phyloP scores from a whole-genome alignment of 140 eudicot genomes.

The Bidens hawaiensis region DNA sequence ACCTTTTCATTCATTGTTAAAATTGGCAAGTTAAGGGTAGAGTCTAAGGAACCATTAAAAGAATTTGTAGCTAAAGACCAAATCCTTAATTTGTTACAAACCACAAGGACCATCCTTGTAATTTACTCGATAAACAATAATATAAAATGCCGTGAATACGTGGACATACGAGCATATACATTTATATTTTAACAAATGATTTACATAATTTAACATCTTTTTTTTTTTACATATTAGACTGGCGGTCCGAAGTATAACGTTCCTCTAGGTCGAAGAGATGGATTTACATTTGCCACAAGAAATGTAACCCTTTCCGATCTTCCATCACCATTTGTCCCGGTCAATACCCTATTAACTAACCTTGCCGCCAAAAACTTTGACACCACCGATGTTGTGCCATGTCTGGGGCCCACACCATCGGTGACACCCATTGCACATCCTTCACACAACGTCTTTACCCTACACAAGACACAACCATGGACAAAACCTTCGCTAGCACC shows the following conservation, averaged over 20 bases:
- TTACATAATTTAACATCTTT: background rate
- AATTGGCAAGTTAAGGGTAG: too few relatives aligned
- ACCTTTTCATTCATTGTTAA: background rate
- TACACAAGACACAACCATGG: too few relatives aligned
- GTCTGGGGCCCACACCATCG: constrained; percentile 58
- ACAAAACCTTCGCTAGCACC: constrained; percentile 35
- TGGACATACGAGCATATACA: too few relatives aligned
- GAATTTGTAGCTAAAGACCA: too few relatives aligned
- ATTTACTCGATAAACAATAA: too few relatives aligned
- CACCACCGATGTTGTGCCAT: too few relatives aligned
- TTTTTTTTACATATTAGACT: constrained; percentile 20
- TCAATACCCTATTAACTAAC: constrained; percentile 22
- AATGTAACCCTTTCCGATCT: constrained; percentile 36
- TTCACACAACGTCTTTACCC: constrained; percentile 40
- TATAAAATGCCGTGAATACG: too few relatives aligned
- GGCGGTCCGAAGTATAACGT: constrained; percentile 45
- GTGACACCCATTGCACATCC: constrained; percentile 38
- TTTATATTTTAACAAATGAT: too few relatives aligned
- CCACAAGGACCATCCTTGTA: too few relatives aligned
- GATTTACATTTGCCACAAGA: constrained; percentile 34
- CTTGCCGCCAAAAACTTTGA: constrained; percentile 31
- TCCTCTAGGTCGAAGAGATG: too few relatives aligned
- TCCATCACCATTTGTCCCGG: constrained; percentile 38
- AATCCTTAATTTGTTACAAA: too few relatives aligned
- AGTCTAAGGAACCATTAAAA: too few relatives aligned